Base-by-base conservation (phyloP, 352 stramenopile species). In the Globisporangium viniferum region DNA sequence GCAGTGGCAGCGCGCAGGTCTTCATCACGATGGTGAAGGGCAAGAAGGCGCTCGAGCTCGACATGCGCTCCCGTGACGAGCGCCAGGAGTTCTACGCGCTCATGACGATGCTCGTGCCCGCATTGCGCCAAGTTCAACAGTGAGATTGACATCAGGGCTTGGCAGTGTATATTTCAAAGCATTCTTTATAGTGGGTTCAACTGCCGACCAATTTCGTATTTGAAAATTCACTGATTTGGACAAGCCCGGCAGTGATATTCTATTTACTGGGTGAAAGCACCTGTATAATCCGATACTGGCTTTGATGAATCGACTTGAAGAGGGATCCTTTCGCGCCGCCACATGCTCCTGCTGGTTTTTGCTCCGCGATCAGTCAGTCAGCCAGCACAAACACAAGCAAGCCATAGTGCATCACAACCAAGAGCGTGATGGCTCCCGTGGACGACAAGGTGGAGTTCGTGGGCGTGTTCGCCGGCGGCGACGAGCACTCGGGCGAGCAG, bases 61-160 rank as follows among this genome's bases (percentile, higher is more conserved):
- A 82, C 27, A 84, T 88, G 79, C 71, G 74, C 59, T 82, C 75
- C 29, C 46, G 58, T 31, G 59, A 71, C 14, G 79, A 88, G 29
- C 75, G 79, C 51, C 35, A 74, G 33, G 75, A 72, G 22, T 77
- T 84, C 10, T 59, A 62, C 27, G 55, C 56, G 5, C 22, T 71
- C 5, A 18, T 78, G 18, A 48, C 22, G 18, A 35, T 60, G 10
- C 20, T 80, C 29, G 51, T 72, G 10, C 68, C 77, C 4, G 53
- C 68, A 18, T 51, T 81, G 15, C 54, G 62, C 33, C 59, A 64
- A 55, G 39, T 56, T 53, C 59, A 64, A 22, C 29, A 64, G 9
- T 41, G 54, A 62, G 1, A 5, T 49, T 33, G 35, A 36, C 15
- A n/a, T 49, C 9, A 36, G 27, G 35, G 39, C 39, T 46, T 20